These are phyloP conservation scores for Senecio squalidus DNA, from an alignment of 140 eudicot species.

Conservation along the genomic window DNA sequence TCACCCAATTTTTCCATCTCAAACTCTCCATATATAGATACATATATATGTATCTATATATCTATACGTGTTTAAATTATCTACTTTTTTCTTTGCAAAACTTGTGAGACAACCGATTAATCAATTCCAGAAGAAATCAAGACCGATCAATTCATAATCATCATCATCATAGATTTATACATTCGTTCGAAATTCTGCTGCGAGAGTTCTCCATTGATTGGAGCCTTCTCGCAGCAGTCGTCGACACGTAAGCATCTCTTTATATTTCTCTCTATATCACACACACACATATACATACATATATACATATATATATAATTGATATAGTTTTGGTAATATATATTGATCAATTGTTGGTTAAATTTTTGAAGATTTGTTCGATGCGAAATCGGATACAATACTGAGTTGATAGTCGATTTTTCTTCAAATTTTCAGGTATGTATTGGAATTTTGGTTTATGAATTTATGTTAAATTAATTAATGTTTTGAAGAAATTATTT, in stretches of 20 bases:
- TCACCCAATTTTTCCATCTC: background rate
- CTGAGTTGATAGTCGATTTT: slow-evolving; percentile 22
- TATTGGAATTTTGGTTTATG: background rate
- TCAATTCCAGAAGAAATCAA: slow-evolving; percentile 10
- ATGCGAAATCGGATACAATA: slow-evolving; percentile 1
- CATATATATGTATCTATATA: too few relatives aligned
- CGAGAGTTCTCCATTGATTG: slow-evolving; percentile 36
- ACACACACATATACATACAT: background rate
- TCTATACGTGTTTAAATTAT: slow-evolving; percentile 26
- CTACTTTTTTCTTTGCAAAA: slow-evolving; percentile 18
- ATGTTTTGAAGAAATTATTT: background rate
- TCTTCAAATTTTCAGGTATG: slow-evolving; percentile 30
- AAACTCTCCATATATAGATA: too few relatives aligned
- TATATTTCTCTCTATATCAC: slow-evolving; percentile 12
- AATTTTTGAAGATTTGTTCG: slow-evolving; percentile 15
- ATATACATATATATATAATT: background rate
- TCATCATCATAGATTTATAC: slow-evolving; percentile 31
- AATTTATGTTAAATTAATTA: slow-evolving; percentile 6
- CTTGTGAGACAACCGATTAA: slow-evolving; percentile 32
- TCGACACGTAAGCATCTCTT: slow-evolving; percentile 19
- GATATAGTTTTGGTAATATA: background rate
- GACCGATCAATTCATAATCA: background rate
- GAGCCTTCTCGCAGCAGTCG: slow-evolving; percentile 45
- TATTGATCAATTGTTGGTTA: background rate
- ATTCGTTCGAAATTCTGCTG: slow-evolving; percentile 33